Conservation (phyloP, 768 basidiomycete species). For the Boletellus emodensis region DNA sequence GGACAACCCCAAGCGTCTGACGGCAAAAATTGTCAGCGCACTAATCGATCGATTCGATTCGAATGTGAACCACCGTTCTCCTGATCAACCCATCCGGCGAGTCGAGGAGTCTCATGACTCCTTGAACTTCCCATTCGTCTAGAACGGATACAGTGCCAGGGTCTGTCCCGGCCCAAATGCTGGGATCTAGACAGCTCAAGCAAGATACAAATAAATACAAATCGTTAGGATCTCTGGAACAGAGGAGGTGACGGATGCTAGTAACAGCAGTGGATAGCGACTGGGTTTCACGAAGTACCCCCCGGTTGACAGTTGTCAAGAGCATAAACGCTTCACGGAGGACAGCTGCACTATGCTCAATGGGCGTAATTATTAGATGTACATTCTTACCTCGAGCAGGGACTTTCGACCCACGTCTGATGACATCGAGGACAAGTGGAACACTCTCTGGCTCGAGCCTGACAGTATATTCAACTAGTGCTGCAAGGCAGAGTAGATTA, state of each 20-base stretch:
- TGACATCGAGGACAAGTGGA: constrained; percentile 23
- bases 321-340: constrained; percentile 34
- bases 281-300: constrained; percentile 17
- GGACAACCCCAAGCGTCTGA: constrained; percentile 60
- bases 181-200: constrained; percentile 52
- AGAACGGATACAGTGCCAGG: constrained; percentile 48
- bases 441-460: constrained; percentile 24
- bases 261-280: constrained; percentile 33
- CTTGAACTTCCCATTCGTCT: constrained; percentile 71
- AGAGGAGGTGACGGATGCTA: constrained; percentile 54
- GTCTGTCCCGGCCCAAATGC: constrained; percentile 65
- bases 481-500: neutral
- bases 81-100: constrained; percentile 56
- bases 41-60: neutral
- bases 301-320: constrained; percentile 23
- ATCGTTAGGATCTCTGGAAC: constrained; percentile 54
- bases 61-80: constrained; percentile 44
- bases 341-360: constrained; percentile 28
- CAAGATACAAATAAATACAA: constrained; percentile 66
- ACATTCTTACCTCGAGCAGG: constrained; percentile 25
- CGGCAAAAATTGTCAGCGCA: constrained; percentile 4
- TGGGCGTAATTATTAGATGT: neutral
- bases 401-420: constrained; percentile 18
- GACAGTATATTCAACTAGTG: neutral
- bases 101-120: constrained; percentile 64